phyloP scores from a whole-genome alignment of 208 protist species.

The Vickermania ingenoplastis region DNA sequence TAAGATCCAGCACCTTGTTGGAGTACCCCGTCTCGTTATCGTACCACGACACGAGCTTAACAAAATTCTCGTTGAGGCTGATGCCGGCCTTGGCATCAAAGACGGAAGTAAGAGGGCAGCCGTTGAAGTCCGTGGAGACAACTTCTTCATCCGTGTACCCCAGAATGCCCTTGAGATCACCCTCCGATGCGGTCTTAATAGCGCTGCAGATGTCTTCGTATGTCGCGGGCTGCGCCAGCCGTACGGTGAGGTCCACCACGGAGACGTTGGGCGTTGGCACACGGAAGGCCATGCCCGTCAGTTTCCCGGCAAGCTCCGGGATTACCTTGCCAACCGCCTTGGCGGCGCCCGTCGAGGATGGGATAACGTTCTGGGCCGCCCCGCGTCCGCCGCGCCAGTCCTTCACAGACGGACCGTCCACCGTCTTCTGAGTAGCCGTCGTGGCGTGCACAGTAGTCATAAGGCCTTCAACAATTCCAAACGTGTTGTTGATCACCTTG shows the following conservation, averaged over 20 bases:
- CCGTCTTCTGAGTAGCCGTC: constrained; percentile 98
- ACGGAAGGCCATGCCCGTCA: constrained; percentile 96
- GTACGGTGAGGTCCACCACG: constrained; percentile 31
- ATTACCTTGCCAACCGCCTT: constrained; percentile 97
- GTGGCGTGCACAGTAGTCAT: constrained; percentile 99
- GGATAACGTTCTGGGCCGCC: constrained; percentile 98
- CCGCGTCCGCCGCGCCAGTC: constrained; percentile 97
- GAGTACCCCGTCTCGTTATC: constrained; percentile 98
- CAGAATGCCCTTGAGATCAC: constrained; percentile 92
- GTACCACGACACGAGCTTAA: constrained; percentile 98
- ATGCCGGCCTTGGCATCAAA: constrained; percentile 92
- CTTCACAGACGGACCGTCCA: constrained; percentile 97
- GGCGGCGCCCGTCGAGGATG: constrained; percentile 97
- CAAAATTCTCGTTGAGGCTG: constrained; percentile 95
- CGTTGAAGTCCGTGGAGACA: constrained; percentile 96
- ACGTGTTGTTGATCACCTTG: constrained; percentile 94
- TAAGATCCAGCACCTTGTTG: constrained; percentile 93
- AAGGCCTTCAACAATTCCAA: constrained; percentile 41
- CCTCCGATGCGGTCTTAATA: constrained; percentile 25
- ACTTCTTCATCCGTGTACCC: constrained; percentile 95
- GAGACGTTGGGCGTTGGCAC: constrained; percentile 83
- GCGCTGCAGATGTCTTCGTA: constrained; percentile 32
- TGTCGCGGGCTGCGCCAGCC: constrained; percentile 19
- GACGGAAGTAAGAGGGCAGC: constrained; percentile 95
- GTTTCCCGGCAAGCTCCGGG: constrained; percentile 69